phyloP scores from a whole-genome alignment of 2,329 filamentous ascomycete species.

The Stemphylium lycopersici region DNA sequence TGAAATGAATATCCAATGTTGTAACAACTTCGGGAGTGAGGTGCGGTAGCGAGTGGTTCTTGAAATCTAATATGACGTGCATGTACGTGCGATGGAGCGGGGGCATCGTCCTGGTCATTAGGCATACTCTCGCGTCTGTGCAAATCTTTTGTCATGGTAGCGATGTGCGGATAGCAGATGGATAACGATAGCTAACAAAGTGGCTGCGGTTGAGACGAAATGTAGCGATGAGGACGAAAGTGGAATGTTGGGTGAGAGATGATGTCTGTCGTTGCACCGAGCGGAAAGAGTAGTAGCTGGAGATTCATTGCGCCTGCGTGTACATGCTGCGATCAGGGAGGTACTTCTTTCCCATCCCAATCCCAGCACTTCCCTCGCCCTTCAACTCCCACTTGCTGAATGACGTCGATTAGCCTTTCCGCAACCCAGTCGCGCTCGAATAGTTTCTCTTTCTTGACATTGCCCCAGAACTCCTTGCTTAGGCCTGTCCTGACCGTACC shows the following conservation, averaged over 20 bases:
- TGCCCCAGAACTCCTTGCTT: constrained; percentile 73
- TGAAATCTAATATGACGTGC: background rate
- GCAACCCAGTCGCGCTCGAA: constrained; percentile 71
- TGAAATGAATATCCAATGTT: too few relatives aligned
- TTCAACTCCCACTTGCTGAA: constrained; percentile 68
- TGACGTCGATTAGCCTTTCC: constrained; percentile 66
- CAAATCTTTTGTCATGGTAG: background rate
- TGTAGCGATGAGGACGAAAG: background rate
- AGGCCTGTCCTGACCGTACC: constrained; percentile 80
- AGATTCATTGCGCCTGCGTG: constrained; percentile 1
- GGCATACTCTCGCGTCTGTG: background rate
- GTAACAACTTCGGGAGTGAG: too few relatives aligned
- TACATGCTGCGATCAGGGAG: constrained; percentile 32
- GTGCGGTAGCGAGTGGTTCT: too few relatives aligned
- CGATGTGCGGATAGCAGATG: background rate
- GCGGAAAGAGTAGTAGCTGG: background rate
- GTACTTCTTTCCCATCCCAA: constrained; percentile 48
- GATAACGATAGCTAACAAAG: background rate
- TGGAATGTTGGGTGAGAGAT: background rate
- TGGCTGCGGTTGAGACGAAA: background rate
- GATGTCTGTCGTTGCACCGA: background rate
- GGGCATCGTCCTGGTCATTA: background rate
- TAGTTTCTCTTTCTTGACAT: constrained; percentile 66
- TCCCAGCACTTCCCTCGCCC: constrained; percentile 50
- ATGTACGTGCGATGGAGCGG: background rate